Evolutionary conservation across 176 grass and related monocot genomes (phyloP), one percentile per base, ranked within the genome.

Genomic region (Triticum aestivum): DNA sequence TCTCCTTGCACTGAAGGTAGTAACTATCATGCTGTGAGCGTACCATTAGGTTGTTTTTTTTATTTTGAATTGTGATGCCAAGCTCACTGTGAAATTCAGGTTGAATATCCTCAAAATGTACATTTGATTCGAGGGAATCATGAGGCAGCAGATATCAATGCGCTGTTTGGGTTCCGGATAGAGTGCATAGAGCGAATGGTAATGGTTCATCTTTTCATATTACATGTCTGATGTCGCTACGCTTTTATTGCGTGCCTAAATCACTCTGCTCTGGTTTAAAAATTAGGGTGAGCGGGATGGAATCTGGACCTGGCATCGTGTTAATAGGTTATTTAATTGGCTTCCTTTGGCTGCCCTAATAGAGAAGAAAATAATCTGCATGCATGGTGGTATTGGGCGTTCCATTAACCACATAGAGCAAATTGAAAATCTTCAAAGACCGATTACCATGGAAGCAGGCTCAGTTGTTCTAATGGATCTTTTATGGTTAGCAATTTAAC

Each of bases 111-210:
- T 72, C 87, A 96, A 8, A 99, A 96, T 52, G 89, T 99, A n/a
- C 97, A 99, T 93, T 91, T 99, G 86, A 99, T 99, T 89, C 92
- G 97, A 61, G 97, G 97, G 37, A 99, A 99, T 88, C 97, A 99
- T 66, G 97, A 99, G 89, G 97, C 97, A 30, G 92, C 97, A 87
- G 97, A 99, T 91, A 99, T 99, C 79, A 99, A 99, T 91, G 97
- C 97, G 79, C 63, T 99, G 23, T 99, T 99, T 91, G 97, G 97
- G 44, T 99, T 99, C 79, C 84, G 97, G 65, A 96, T 96, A 84
- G 97, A 99, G 79, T 99, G 97, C 87, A 99, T 99, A 72, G 97
- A 99, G 73, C 85, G 97, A 89, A 99, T 99, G 94, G 97, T 99
- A 93, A 87, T 66, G 41, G 10, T 71, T 78, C 71, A 17, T 80